Evolutionary conservation across 257 asterid genomes (phyloP), one percentile per base, ranked within the genome.

Genomic region (Solanum dulcamara): DNA sequence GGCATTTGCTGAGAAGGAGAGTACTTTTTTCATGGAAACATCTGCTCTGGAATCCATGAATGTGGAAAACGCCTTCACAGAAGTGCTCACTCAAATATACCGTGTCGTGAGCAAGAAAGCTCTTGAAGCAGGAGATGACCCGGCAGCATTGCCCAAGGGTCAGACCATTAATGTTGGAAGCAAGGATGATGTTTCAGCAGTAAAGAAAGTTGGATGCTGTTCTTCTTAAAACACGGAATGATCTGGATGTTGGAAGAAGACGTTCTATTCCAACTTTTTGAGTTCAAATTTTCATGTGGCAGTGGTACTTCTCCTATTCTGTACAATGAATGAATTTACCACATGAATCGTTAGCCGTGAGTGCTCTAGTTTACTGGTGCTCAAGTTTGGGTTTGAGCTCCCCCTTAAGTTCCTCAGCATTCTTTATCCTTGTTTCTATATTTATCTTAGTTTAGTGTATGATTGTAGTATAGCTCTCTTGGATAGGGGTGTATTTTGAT

Each of bases 21-120:
- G 51, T 74, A 91, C 92, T 0, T 92, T 88, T 68, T 93, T 93
- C 86, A 93, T 91, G 97, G 95, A 93, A 87, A 93, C 97, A 33
- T 93, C 97, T 44, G 97, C 97, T 20, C 85, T 93, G 89, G 95
- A 93, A 84, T 93, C 97, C 42, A 53, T 89, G 92, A 93, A 93
- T 50, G 97, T 93, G 57, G 97, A 93, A 66, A 90, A 93, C 70
- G 94, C 97, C 80, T 93, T 93, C 88, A 91, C 93, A 20, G 97
- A 93, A 84, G 97, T 93, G 86, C 95, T 93, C 75, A 86, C 92
- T 22, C 93, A 93, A 87, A 93, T 93, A 85, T 80, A 91, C 86
- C 90, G 67, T 35, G 91, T 89, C 22, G 90, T 91, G 32, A 92
- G 94, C 90, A 89, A 86, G 91, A 93, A 92, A 89, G 93, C 94